These are phyloP conservation scores for Aspergillus vadensis DNA, from an alignment of 2,329 filamentous ascomycete species.

Conservation along the genomic window DNA sequence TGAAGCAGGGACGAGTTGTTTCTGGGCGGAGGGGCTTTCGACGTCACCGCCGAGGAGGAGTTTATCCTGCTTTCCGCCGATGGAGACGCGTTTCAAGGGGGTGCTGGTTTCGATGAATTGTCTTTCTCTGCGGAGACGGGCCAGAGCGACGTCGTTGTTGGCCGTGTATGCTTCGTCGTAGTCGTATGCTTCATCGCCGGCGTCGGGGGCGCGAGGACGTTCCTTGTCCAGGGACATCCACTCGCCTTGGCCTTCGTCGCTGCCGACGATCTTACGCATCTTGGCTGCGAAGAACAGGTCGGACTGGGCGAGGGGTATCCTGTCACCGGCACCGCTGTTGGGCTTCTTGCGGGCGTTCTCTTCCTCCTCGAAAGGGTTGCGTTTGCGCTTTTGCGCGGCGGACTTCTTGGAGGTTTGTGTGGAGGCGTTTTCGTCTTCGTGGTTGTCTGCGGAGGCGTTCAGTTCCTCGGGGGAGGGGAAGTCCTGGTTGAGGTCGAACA, in stretches of 20 bases:
- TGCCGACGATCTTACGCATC: slow-evolving; percentile 51
- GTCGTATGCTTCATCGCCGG: slow-evolving; percentile 35
- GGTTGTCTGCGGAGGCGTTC: slow-evolving; percentile 23
- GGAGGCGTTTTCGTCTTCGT: slow-evolving; percentile 28
- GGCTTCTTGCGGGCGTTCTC: slow-evolving; percentile 48
- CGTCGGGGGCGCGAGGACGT: slow-evolving; percentile 2
- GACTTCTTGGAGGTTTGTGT: slow-evolving; percentile 9
- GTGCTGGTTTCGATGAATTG: slow-evolving; percentile 23
- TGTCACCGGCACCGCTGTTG: slow-evolving; percentile 60
- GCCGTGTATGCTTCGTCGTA: slow-evolving; percentile 35
- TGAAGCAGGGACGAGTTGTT: slow-evolving; percentile 25
- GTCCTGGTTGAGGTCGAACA: slow-evolving; percentile 82
- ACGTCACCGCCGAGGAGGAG: slow-evolving; percentile 11
- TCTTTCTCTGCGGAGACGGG: slow-evolving; percentile 33
- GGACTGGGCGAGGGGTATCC: slow-evolving; percentile 49
- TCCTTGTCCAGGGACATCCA: slow-evolving; percentile 39
- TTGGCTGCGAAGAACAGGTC: slow-evolving; percentile 49
- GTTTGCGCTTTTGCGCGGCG: slow-evolving; percentile 46
- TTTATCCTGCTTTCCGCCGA: slow-evolving; percentile 20
- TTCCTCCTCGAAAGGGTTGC: slow-evolving; percentile 37
- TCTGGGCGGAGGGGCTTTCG: slow-evolving; percentile 24
- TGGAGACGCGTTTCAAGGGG: slow-evolving; percentile 21
- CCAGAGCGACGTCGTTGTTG: slow-evolving; percentile 35
- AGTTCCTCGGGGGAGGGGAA: slow-evolving; percentile 50
- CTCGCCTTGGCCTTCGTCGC: slow-evolving; percentile 39